Percentiles rank a stretch among this genome's conserved stretches.
phyloP scores from a whole-genome alignment of 139 green algal genomes.

The Desmodesmus armatus region DNA sequence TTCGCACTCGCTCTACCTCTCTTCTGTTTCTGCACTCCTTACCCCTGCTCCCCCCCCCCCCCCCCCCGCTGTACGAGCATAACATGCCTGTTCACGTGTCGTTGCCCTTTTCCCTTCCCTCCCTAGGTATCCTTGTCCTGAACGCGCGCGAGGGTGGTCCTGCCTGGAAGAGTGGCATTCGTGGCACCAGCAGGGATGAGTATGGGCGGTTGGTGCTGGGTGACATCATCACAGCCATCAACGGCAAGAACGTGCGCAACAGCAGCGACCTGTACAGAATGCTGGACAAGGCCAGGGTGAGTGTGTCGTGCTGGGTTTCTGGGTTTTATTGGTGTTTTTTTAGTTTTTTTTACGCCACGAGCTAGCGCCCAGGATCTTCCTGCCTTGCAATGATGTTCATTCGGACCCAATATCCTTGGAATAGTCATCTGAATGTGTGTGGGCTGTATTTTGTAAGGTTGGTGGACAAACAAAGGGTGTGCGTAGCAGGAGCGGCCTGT shows the following conservation, averaged over 20 bases:
- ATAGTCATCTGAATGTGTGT: neutral
- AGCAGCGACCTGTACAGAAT: slow-evolving; percentile 82
- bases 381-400: neutral
- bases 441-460: neutral
- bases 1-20: no score
- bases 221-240: slow-evolving; percentile 87
- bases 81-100: neutral
- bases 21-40: no score
- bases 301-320: neutral
- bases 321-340: neutral
- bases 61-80: neutral
- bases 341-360: neutral
- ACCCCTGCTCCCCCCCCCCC: no score
- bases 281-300: slow-evolving; percentile 76
- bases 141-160: slow-evolving; percentile 75
- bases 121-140: slow-evolving; percentile 88
- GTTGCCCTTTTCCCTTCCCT: neutral
- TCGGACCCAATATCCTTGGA: neutral
- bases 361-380: no score
- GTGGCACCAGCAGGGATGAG: slow-evolving; percentile 81
- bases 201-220: slow-evolving; percentile 80
- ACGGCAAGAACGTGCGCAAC: slow-evolving; percentile 67
- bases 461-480: no score
- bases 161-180: slow-evolving; percentile 80
- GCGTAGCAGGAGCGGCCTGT: no score